Base-by-base conservation (phyloP, 306 rosid genomes). In the Betula pendula region DNA sequence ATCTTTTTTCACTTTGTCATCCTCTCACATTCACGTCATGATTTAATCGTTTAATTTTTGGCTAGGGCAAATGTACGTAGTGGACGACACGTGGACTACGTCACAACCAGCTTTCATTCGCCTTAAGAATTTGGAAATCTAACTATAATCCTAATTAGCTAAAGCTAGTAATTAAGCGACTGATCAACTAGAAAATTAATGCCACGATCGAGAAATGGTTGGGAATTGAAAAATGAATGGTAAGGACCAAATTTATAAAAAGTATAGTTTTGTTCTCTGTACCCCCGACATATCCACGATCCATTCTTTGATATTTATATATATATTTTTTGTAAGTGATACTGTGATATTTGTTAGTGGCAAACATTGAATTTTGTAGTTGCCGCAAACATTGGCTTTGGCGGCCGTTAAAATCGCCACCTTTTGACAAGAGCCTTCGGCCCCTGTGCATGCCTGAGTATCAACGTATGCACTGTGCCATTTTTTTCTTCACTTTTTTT, bases 351-450 rank as follows among this genome's bases (percentile, higher is more conserved):
- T 2, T 38, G 73, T 12, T 65, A 77, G 80, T 77, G 80, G 80
- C 69, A 69, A 77, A 69, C 75, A 77, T 43, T 77, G 80, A 55
- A 68, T 40, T 19, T 19, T 27, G 8, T n/a, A 9, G 45, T 25
- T 13, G 40, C 70, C 58, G 29, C 10, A 43, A 53, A 59, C 77
- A 44, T 59, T n/a, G 58, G 77, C 77, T 58, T 59, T 74, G 77
- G 70, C 70, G 29, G 70, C 70, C 56, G 29, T 16, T 25, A 19
- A 59, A 59, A 17, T 60, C 19, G 70, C 77, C 70, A 25, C 16
- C 40, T 29, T 17, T 65, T 65, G 25, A 65, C 70, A 65, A 63
- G 45, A 17, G 22, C 25, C 25, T 16, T 33, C 24, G 65, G 15
- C n/a, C n/a, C n/a, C 42, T 59, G 6, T 6, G 25, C 48, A n/a